Percentiles rank a stretch among this genome's conserved stretches.
Conservation (phyloP, 139 green algal species). For the Edaphochlamys debaryana region DNA sequence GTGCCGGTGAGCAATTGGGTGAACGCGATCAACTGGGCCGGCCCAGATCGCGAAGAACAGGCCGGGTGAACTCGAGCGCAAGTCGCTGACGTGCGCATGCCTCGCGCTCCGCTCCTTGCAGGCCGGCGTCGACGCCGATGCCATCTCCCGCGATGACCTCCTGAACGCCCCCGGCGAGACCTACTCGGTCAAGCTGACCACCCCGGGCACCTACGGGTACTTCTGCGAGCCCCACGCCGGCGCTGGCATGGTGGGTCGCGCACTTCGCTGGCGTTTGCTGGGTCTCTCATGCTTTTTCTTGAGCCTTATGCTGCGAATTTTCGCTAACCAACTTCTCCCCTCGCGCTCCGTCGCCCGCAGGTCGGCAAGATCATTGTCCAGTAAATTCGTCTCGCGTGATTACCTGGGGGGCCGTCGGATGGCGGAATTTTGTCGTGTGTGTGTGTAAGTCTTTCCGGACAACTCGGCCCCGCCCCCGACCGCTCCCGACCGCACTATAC, state of each 20-base stretch:
- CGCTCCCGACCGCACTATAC: no score
- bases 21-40: no score
- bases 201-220: constrained; percentile 85
- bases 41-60: no score
- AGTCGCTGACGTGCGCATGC: constrained; percentile 1
- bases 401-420: no score
- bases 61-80: neutral
- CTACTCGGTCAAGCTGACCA: constrained; percentile 77
- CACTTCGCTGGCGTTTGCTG: no score
- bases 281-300: no score
- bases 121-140: constrained; percentile 86
- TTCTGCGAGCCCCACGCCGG: constrained; percentile 98
- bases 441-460: neutral
- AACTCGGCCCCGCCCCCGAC: no score
- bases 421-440: neutral
- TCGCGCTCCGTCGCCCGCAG: no score
- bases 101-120: no score
- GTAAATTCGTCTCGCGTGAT: constrained; percentile 51
- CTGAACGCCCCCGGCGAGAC: constrained; percentile 92
- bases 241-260: constrained; percentile 94
- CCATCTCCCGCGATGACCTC: constrained; percentile 88
- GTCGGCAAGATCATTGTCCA: constrained; percentile 85
- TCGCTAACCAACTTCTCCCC: no score
- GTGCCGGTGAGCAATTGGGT: constrained; percentile 86
- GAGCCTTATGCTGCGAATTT: no score